Evolutionary conservation across 495 filamentous ascomycete genomes (phyloP).

Genomic region (Hypoxylon trugodes): DNA sequence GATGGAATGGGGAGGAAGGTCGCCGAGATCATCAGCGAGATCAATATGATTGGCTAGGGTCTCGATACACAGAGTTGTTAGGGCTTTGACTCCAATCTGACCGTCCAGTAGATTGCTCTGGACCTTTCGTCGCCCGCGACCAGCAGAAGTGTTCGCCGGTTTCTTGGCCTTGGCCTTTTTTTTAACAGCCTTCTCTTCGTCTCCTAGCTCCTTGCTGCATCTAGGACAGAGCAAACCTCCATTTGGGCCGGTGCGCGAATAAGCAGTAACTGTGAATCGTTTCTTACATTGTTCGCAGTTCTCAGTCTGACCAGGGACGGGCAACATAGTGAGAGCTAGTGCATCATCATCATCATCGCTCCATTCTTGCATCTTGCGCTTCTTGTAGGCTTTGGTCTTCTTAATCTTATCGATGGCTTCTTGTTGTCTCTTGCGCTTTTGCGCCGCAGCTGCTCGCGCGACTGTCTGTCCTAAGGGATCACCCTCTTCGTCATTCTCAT

Average conservation of each 20-base stretch:
- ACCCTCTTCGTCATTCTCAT: slow-evolving; percentile 3
- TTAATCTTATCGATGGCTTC: slow-evolving; percentile 78
- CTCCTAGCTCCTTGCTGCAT: slow-evolving; percentile 80
- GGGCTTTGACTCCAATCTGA: slow-evolving; percentile 71
- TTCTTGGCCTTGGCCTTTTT: slow-evolving; percentile 62
- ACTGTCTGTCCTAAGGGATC: neutral
- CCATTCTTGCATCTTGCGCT: slow-evolving; percentile 56
- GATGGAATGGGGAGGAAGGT: slow-evolving; percentile 71
- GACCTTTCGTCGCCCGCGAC: slow-evolving; percentile 66
- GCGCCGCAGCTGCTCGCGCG: slow-evolving; percentile 34
- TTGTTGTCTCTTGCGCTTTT: slow-evolving; percentile 64
- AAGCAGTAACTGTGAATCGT: slow-evolving; percentile 93
- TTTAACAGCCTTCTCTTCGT: slow-evolving; percentile 69
- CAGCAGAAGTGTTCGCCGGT: slow-evolving; percentile 51
- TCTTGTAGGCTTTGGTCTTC: slow-evolving; percentile 78
- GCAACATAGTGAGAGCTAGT: slow-evolving; percentile 65
- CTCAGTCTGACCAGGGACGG: slow-evolving; percentile 82
- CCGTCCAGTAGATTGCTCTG: slow-evolving; percentile 85
- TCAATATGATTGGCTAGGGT: slow-evolving; percentile 83
- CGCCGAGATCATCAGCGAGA: slow-evolving; percentile 83
- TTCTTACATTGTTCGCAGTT: slow-evolving; percentile 88
- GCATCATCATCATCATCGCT: slow-evolving; percentile 60
- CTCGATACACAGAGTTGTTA: slow-evolving; percentile 83
- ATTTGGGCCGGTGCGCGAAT: slow-evolving; percentile 80
- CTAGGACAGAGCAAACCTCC: slow-evolving; percentile 85